phyloP scores from a whole-genome alignment of 768 basidiomycete genomes.

The Boletus fagicola region DNA sequence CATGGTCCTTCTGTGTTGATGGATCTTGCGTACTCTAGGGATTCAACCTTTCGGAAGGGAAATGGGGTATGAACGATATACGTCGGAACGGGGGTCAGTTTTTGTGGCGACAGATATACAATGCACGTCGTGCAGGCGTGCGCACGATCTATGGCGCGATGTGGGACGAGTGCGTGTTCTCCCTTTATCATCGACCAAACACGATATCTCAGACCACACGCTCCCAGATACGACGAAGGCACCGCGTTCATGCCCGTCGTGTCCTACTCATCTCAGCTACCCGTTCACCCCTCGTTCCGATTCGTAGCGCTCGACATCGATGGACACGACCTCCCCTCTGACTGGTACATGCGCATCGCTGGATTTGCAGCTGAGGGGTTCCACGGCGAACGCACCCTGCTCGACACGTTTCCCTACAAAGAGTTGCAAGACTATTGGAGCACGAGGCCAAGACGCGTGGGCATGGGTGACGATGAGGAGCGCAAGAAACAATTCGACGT shows the following conservation, averaged over 20 bases:
- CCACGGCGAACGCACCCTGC: constrained; percentile 59
- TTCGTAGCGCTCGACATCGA: constrained; percentile 78
- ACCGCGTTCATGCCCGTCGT: constrained; percentile 80
- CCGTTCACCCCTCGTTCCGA: constrained; percentile 53
- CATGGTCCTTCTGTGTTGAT: constrained; percentile 4
- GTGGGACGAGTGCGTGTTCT: constrained; percentile 73
- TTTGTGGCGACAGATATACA: constrained; percentile 75
- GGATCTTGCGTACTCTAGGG: constrained; percentile 41
- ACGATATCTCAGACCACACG: constrained; percentile 1
- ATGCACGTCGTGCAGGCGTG: constrained; percentile 59
- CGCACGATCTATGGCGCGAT: constrained; percentile 76
- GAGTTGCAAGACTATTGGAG: constrained; percentile 78
- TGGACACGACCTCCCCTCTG: constrained; percentile 71
- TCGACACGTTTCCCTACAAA: constrained; percentile 64
- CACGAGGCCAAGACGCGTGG: constrained; percentile 57
- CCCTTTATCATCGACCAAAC: not conserved
- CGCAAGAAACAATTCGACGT: constrained; percentile 23
- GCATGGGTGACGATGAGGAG: constrained; percentile 5
- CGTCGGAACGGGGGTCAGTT: constrained; percentile 73
- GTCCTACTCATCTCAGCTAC: constrained; percentile 54
- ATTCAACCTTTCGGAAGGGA: constrained; percentile 66
- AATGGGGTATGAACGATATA: constrained; percentile 71
- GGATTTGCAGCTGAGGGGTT: constrained; percentile 70
- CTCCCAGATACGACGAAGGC: constrained; percentile 74
- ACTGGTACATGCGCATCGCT: constrained; percentile 85